These are phyloP conservation scores for Calonectria pseudoreteaudii DNA, from an alignment of 2,329 filamentous ascomycete species.

Conservation along the genomic window DNA sequence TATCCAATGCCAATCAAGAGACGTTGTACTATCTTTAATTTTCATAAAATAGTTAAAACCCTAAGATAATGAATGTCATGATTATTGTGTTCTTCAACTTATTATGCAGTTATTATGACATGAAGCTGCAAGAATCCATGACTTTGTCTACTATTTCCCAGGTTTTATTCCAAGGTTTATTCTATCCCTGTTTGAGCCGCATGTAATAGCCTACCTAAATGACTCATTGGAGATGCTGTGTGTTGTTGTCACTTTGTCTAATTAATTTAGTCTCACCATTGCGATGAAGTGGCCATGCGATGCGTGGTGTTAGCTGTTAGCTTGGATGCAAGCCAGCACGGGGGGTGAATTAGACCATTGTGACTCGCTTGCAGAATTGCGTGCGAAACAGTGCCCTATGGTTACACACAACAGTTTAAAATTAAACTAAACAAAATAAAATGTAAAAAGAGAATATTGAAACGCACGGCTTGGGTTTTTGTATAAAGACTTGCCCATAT, in stretches of 20 bases:
- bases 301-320: neutral
- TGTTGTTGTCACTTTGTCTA: neutral
- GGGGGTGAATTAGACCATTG: neutral
- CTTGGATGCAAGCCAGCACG: neutral
- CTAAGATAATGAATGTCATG: neutral
- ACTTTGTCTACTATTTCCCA: neutral
- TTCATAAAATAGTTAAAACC: neutral
- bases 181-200: neutral
- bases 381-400: neutral
- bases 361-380: neutral
- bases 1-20: neutral
- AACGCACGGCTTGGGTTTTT: neutral
- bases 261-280: neutral
- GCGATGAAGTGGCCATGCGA: neutral
- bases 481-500: neutral
- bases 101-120: neutral
- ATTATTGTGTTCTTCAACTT: neutral
- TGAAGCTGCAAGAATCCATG: neutral
- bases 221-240: neutral
- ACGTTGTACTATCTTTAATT: neutral
- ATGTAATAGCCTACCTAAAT: neutral
- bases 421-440: neutral
- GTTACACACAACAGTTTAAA: neutral
- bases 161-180: neutral
- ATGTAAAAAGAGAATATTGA: neutral